Conservation (phyloP, 345 rosid species). For the Capsella bursapastoris region DNA sequence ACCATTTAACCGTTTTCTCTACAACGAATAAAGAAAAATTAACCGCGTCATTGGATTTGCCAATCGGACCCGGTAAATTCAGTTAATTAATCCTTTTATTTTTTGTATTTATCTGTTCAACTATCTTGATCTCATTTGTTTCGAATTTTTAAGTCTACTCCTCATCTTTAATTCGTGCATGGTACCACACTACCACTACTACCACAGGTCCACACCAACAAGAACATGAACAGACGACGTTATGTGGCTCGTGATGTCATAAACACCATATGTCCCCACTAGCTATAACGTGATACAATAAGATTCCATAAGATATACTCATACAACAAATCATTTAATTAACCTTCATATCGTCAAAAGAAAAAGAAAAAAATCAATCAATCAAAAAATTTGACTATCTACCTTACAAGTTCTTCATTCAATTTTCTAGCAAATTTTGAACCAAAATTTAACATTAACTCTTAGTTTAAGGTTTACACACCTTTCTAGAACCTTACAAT, state of each 20-base stretch:
- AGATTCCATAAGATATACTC: constrained; percentile 8
- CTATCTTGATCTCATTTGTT: neutral
- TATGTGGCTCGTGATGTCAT: constrained; percentile 40
- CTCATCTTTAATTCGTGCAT: neutral
- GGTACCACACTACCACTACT: neutral
- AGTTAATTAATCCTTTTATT: neutral
- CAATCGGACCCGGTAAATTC: no score
- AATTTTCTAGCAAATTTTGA: no score
- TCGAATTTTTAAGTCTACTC: neutral
- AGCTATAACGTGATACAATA: neutral
- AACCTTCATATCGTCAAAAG: neutral
- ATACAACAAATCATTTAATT: neutral
- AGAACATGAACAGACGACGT: constrained; percentile 31
- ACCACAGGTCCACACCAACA: constrained; percentile 21
- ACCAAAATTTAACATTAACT: no score
- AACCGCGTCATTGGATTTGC: no score
- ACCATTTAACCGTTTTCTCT: no score
- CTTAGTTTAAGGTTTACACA: neutral
- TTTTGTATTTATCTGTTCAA: neutral
- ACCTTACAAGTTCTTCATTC: neutral
- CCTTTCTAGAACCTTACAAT: neutral
- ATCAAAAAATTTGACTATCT: neutral
- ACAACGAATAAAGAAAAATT: no score
- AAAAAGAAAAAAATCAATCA: neutral
- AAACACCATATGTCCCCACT: constrained; percentile 25